Conservation (phyloP, 441 rosid genomes). For the Arabidopsis hybrid region DNA sequence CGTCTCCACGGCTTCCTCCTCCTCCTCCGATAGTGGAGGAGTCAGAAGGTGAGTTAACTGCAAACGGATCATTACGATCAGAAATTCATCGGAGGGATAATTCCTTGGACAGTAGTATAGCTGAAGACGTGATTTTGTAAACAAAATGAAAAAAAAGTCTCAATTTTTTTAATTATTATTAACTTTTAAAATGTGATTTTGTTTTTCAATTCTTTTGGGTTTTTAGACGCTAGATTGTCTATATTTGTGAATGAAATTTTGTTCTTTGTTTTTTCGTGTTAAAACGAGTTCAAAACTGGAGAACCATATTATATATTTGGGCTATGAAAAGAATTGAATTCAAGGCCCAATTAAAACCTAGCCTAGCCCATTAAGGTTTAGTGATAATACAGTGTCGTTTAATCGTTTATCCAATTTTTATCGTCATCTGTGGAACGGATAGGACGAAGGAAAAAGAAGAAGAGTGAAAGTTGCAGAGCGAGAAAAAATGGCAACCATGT, state of each 20-base stretch:
- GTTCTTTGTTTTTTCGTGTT: background rate
- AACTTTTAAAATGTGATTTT: background rate
- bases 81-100: slow-evolving; percentile 66
- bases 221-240: slow-evolving; percentile 15
- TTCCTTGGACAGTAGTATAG: slow-evolving; percentile 75
- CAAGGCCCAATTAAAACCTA: too few species aligned
- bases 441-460: slow-evolving; percentile 42
- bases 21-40: slow-evolving; percentile 46
- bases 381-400: slow-evolving; percentile 35
- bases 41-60: slow-evolving; percentile 59
- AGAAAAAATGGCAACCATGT: slow-evolving; percentile 71
- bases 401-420: slow-evolving; percentile 45
- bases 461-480: slow-evolving; percentile 27
- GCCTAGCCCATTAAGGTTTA: too few species aligned
- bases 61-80: slow-evolving; percentile 50
- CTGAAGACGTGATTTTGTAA: slow-evolving; percentile 50
- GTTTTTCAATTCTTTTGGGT: background rate
- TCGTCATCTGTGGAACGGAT: slow-evolving; percentile 37
- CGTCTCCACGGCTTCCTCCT: slow-evolving; percentile 30
- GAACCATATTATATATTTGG: too few species aligned
- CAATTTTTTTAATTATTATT: background rate
- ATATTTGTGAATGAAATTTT: background rate
- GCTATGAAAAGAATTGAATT: too few species aligned
- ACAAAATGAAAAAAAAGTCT: too few species aligned
- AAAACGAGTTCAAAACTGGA: too few species aligned